These are phyloP conservation scores for Albifimbria verrucaria DNA, from an alignment of 2,329 filamentous ascomycete species.

Conservation along the genomic window DNA sequence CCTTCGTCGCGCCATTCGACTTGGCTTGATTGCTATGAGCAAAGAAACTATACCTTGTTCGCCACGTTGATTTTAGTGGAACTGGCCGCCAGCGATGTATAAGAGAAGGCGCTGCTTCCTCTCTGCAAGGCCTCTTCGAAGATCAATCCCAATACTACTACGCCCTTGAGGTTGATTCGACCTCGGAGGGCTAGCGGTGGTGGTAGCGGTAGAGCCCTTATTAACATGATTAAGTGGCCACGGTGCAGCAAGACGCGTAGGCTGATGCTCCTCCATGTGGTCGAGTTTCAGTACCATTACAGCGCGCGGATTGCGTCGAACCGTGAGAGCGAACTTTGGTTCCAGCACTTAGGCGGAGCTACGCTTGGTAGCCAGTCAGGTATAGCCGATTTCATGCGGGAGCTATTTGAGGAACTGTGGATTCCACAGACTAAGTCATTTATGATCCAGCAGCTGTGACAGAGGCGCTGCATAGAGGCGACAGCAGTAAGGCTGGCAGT, in stretches of 20 bases:
- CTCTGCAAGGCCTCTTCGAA: too few relatives aligned
- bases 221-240: neutral
- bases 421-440: slow-evolving; percentile 7
- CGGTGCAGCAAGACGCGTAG: neutral
- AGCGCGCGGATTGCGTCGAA: neutral
- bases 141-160: too few relatives aligned
- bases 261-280: neutral
- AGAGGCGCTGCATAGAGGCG: neutral
- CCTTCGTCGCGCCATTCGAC: too few relatives aligned
- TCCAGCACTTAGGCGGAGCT: neutral
- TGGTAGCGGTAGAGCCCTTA: too few relatives aligned
- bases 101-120: too few relatives aligned
- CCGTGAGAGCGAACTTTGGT: slow-evolving; percentile 1
- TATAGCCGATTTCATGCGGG: neutral
- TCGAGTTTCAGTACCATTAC: slow-evolving; percentile 1
- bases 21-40: too few relatives aligned
- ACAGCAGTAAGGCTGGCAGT: neutral
- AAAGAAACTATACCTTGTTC: too few relatives aligned
- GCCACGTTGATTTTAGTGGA: too few relatives aligned
- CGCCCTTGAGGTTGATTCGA: too few relatives aligned
- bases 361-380: neutral
- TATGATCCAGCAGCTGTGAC: slow-evolving; percentile 4
- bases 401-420: slow-evolving; percentile 9
- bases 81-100: too few relatives aligned
- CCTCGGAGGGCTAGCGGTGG: neutral